Evolutionary conservation across 768 basidiomycete species (phyloP).

Genomic region (Boletus rubescentipes): DNA sequence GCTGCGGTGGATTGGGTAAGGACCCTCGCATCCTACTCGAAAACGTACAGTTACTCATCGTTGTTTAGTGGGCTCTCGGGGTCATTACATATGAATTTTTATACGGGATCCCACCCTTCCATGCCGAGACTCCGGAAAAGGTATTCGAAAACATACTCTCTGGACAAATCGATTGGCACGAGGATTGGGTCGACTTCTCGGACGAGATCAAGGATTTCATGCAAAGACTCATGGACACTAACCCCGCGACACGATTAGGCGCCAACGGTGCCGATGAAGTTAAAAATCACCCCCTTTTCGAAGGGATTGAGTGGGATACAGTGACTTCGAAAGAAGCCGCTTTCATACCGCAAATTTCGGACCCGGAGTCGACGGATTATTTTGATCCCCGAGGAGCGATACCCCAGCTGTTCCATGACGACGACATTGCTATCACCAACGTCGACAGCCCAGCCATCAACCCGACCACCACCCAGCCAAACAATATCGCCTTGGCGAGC

Average conservation of each 20-base stretch:
- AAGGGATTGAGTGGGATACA: slow-evolving; percentile 90
- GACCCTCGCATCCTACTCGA: slow-evolving; percentile 17
- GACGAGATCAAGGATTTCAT: slow-evolving; percentile 89
- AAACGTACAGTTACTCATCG: slow-evolving; percentile 11
- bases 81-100: slow-evolving; percentile 98
- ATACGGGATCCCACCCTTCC: slow-evolving; percentile 96
- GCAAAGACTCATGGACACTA: slow-evolving; percentile 76
- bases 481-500: slow-evolving; percentile 30
- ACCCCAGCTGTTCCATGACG: slow-evolving; percentile 88
- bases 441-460: slow-evolving; percentile 43
- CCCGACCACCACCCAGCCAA: slow-evolving; percentile 16
- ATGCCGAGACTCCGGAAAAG: slow-evolving; percentile 94
- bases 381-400: slow-evolving; percentile 96
- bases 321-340: slow-evolving; percentile 86
- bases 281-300: slow-evolving; percentile 88
- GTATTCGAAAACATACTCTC: slow-evolving; percentile 99
- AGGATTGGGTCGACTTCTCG: slow-evolving; percentile 86
- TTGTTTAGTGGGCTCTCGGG: slow-evolving; percentile 90
- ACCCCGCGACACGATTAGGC: slow-evolving; percentile 80
- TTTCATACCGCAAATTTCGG: slow-evolving; percentile 92
- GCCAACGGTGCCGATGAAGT: slow-evolving; percentile 88
- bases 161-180: slow-evolving; percentile 92
- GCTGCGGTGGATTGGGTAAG: slow-evolving; percentile 95
- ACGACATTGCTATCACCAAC: slow-evolving; percentile 63
- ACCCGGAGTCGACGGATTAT: slow-evolving; percentile 99